Evolutionary conservation across 225 moss, liverwort and hornwort species (phyloP), one percentile per base, ranked within the genome.

Genomic region (Asterella californica): DNA sequence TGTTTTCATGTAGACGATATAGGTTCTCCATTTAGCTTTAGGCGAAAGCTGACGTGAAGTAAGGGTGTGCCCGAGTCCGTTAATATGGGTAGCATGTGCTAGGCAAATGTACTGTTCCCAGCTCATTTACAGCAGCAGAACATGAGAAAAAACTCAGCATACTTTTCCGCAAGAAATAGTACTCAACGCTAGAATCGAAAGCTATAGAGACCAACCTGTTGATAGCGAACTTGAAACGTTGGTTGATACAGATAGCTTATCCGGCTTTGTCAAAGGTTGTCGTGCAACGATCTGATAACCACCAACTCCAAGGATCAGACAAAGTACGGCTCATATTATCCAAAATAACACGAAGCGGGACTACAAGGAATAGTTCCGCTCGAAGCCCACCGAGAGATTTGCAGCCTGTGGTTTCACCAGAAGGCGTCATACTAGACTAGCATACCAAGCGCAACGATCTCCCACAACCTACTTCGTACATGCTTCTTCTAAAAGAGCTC

Each of bases 191-290:
- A 47, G 24, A 71, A 71, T 47, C 10, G 9, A 46, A 25, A 15
- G 25, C 49, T 30, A 50, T 18, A 19, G 9, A n/a, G 52, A 74
- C 82, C 81, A 72, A 85, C 85, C 85, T 80, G 82, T 73, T 72
- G 66, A 72, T 79, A 82, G 87, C 55, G 86, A 90, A 81, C 83
- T 90, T 54, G 70, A 83, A 63, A 72, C 70, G 86, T 79, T 87
- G 19, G 70, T 76, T 7, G 48, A 57, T 79, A 64, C 85, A 80
- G 86, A 53, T 74, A 71, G 62, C 78, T 92, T 91, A 74, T 96
- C 96, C 88, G 81, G 65, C 79, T 96, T 96, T 54, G 87, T 78
- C 57, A 85, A 67, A 78, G 84, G 71, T 60, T 87, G 89, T 24
- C 84, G 90, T 48, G 85, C 83, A 75, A 86, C 84, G 75, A 84